A percentile compares a stretch with the other conserved stretches of the same genome.
Evolutionary conservation across 192 early-diverging fungal species (phyloP).

Genomic region (Coemansia sp.): DNA sequence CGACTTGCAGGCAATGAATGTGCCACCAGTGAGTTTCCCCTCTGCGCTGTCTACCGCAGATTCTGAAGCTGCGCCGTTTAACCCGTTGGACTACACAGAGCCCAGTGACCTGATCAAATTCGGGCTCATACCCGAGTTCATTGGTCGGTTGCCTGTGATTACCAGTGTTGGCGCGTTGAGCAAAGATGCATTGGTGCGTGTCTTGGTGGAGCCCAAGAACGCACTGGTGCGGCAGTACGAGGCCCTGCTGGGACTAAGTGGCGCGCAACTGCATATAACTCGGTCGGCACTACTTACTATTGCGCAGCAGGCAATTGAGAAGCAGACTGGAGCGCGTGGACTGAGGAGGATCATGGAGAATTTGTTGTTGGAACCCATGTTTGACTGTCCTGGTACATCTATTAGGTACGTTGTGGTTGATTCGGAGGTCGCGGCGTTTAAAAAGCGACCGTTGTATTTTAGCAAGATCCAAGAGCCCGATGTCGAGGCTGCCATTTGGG

Average conservation of each 20-base stretch:
- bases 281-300: slow-evolving; percentile 65
- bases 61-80: slow-evolving; percentile 21
- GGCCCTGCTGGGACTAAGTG: slow-evolving; percentile 65
- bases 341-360: slow-evolving; percentile 85
- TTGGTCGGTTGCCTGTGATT: slow-evolving; percentile 83
- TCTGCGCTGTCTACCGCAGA: background rate
- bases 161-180: slow-evolving; percentile 70
- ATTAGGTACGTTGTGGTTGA: slow-evolving; percentile 72
- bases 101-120: slow-evolving; percentile 80
- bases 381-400: slow-evolving; percentile 72
- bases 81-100: slow-evolving; percentile 64
- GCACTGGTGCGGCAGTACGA: slow-evolving; percentile 79
- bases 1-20: slow-evolving; percentile 26
- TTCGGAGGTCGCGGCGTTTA: slow-evolving; percentile 60
- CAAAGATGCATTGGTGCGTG: slow-evolving; percentile 66
- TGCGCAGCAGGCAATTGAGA: slow-evolving; percentile 72
- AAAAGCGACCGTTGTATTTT: slow-evolving; percentile 66
- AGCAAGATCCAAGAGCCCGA: slow-evolving; percentile 51
- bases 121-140: slow-evolving; percentile 87
- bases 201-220: slow-evolving; percentile 81
- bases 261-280: slow-evolving; percentile 72
- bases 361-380: slow-evolving; percentile 77
- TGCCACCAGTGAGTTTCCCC: slow-evolving; percentile 34
- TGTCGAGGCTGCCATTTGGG: slow-evolving; percentile 51
- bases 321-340: slow-evolving; percentile 85